Base-by-base conservation (phyloP, 108 stramenopile species). In the Cyclotella cryptica region DNA sequence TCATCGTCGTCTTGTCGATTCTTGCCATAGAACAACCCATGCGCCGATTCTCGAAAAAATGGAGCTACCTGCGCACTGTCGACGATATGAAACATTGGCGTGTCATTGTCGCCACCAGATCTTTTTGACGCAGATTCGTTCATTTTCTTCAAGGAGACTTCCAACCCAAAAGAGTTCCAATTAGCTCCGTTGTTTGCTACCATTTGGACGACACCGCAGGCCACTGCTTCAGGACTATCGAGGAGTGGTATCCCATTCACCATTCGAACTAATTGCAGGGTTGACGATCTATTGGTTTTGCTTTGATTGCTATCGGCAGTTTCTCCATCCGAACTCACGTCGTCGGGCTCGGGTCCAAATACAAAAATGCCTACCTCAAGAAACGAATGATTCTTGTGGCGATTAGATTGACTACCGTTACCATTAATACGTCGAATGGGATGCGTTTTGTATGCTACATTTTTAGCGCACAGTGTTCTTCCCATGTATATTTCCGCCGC, bases 201-300 rank as follows among this genome's bases (percentile, higher is more conserved):
- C 18, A 87, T 87, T 40, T 86, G 85, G 12, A 92, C 88, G 17
- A 96, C 41, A 10, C 94, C 94, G 78, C 94, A 96, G 17, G 88
- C 88, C 17, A 75, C 51, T 10, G 87, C 88, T 80, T 96, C 92
- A 24, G 90, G 87, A 29, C 91, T 81, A 64, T 96, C 94, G 24
- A 96, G 84, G 41, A 96, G 69, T 43, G 94, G 94, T 44, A 93
- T 87, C 15, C 82, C 77, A 71, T 96, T 96, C 24, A 96, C 94
- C 89, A 96, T 92, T 6, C 94, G 87, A 18, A 96, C 80, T 15
- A 96, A 39, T 28, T 77, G 78, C 59, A 96, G 69, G 52, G 57
- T 80, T 47, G 91, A 90, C 17, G 76, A 45, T 18, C 39, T 79
- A 24, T 63, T 40, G 11, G 52, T 17, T 18, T 53, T 26, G 27